Base-by-base conservation (phyloP, 768 basidiomycete species). In the Hortiboletus flavorubellus region DNA sequence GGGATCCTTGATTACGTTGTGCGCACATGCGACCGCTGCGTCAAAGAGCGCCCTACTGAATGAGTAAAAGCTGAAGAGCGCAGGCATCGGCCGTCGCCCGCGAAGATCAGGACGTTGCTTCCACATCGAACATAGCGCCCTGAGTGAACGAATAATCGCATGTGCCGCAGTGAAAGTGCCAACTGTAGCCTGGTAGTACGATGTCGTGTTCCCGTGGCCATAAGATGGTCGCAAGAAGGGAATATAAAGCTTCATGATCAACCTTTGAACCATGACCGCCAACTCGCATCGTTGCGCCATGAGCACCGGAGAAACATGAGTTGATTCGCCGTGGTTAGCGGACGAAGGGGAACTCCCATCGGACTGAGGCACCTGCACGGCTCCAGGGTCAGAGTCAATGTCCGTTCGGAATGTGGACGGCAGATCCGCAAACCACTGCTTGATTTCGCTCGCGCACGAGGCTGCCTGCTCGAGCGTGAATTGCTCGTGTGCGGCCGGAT, bases 101-200 rank as follows among this genome's bases (percentile, higher is more conserved):
- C 67, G 67, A n/a, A 70, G 63, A 35, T 70, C 68, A 5, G 68
- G 69, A 11, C 69, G 59, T 38, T 72, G 66, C 41, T 72, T 73
- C 74, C 75, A 76, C 58, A 73, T 67, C 18, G 64, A 60, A 58
- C 76, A 76, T 42, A 82, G 65, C 41, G 75, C 58, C 52, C 73
- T 73, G 39, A 76, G 73, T 0, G 85, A 81, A 53, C 76, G 77
- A 35, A 90, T 74, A 53, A 90, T 79, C 3, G 71, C 68, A 61
- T 89, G 87, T 10, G 87, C 86, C 2, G 90, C 87, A 50, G 79
- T 80, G 39, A 87, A 75, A 31, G 79, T 79, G 34, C 83, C 81
- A 37, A 80, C 75, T 14, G 78, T 76, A 2, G 84, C 84, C 55
- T 83, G 81, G 53, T 78, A 78, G 51, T 75, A 73, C 11, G 75